Percentiles rank a stretch among this genome's conserved stretches.
These are phyloP conservation scores for Sonneratia caseolaris DNA, from an alignment of 345 rosid species.

Conservation along the genomic window DNA sequence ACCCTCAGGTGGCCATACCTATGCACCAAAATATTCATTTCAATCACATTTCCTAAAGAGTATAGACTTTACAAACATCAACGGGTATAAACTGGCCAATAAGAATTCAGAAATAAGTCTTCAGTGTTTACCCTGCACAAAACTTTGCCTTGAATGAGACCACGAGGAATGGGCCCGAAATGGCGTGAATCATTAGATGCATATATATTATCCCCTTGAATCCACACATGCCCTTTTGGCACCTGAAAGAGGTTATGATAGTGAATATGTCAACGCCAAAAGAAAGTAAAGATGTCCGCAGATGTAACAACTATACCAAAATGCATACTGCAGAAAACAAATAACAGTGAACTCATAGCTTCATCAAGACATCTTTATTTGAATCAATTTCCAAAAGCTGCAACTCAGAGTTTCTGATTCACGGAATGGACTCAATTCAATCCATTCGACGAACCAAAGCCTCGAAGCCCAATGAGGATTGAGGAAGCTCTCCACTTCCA, in stretches of 20 bases:
- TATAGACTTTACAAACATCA: not conserved
- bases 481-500: not conserved
- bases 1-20: constrained; percentile 65
- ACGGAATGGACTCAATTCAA: not conserved
- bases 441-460: not conserved
- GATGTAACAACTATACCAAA: not conserved
- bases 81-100: not conserved
- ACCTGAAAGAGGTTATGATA: constrained; percentile 25
- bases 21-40: constrained; percentile 5
- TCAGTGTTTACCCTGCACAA: constrained; percentile 43
- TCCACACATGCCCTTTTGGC: constrained; percentile 85
- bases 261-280: not conserved
- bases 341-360: not conserved
- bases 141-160: constrained; percentile 70
- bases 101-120: not conserved
- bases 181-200: constrained; percentile 66
- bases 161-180: constrained; percentile 70
- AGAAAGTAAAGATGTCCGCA: not conserved
- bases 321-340: not conserved
- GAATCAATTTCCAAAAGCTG: not conserved
- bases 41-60: not conserved
- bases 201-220: constrained; percentile 78
- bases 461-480: not conserved
- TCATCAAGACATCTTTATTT: not conserved
- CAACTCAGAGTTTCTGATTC: not conserved